Base-by-base conservation (phyloP, 1,284 basidiomycete species). In the Gymnopus androsaceus region DNA sequence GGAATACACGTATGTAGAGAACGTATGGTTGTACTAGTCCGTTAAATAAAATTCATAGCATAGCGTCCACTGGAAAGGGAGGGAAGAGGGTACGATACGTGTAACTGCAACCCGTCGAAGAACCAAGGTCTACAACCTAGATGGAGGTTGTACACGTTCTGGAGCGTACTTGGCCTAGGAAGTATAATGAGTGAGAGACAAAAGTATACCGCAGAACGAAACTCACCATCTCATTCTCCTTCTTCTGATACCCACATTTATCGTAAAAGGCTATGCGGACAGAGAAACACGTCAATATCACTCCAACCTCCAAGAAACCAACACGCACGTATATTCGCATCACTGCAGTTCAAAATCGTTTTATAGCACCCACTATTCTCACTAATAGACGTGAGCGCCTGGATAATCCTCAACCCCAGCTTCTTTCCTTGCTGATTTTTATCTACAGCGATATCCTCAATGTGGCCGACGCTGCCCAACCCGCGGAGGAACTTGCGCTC, bases 381-480 rank as follows among this genome's bases (percentile, higher is more conserved):
- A 64, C 89, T 88, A 69, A 95, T 85, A 60, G 79, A 75, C 15
- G 90, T 91, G 63, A 98, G 79, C 4, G 90, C 87, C 62, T 92
- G 82, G 68, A 99, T 96, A 64, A 98, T 80, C 61, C 88, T 80
- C 72, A 93, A 75, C 0, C 96, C 96, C 30, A 99, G 81, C 66
- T 92, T 92, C 74, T 90, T 92, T 37, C 96, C 96, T 75, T 97
- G 94, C 70, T 89, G 85, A 42, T 74, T 78, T 72, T 88, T 86
- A 72, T 92, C 88, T 3, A 98, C 95, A 1, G 94, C 94, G 61
- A 99, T 98, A 69, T 99, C 96, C 74, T 99, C 96, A 59, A 99
- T 96, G 69, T 99, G 96, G 0, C 94, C 96, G 9, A 94, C 92
- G 56, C 81, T 78, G 19, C 92, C 92, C 15, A 90, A 77, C 7